Evolutionary conservation across 2,329 filamentous ascomycete genomes (phyloP).

Genomic region (Aspergillus candidus): DNA sequence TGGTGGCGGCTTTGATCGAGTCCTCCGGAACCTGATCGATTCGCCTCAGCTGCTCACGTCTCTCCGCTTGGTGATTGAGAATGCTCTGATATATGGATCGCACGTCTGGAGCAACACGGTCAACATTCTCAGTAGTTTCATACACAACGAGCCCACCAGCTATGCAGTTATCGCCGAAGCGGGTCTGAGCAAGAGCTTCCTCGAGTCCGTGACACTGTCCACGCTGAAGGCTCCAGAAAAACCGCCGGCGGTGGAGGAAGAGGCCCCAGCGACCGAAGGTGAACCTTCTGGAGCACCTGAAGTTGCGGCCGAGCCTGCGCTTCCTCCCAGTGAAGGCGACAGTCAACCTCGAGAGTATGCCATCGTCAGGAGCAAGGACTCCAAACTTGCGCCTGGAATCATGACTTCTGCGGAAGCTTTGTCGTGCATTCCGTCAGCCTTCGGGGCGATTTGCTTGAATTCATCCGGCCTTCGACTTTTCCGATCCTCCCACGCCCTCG

Average conservation of each 20-base stretch:
- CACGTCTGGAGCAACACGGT: constrained; percentile 94
- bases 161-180: constrained; percentile 94
- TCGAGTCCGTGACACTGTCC: constrained; percentile 66
- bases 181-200: constrained; percentile 76
- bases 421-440: constrained; percentile 73
- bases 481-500: constrained; percentile 71
- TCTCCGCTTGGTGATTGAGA: constrained; percentile 73
- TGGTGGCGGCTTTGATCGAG: constrained; percentile 77
- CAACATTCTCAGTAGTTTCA: constrained; percentile 87
- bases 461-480: constrained; percentile 82
- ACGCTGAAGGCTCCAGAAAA: constrained; percentile 32
- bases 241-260: constrained; percentile 19
- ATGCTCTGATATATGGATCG: constrained; percentile 75
- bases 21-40: constrained; percentile 89
- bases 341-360: constrained; percentile 22
- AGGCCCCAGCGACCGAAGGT: constrained; percentile 22
- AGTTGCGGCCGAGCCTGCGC: constrained; percentile 28
- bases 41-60: constrained; percentile 77
- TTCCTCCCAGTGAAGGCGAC: constrained; percentile 15
- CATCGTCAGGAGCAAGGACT: constrained; percentile 25
- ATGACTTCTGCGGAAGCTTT: constrained; percentile 86
- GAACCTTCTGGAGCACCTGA: constrained; percentile 29
- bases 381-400: constrained; percentile 60
- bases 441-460: constrained; percentile 92
- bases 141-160: constrained; percentile 97